Percentiles rank a stretch among this genome's conserved stretches.
These are phyloP conservation scores for Gnomoniopsis smithogilvyi DNA, from an alignment of 2,329 filamentous ascomycete genomes.

Conservation along the genomic window DNA sequence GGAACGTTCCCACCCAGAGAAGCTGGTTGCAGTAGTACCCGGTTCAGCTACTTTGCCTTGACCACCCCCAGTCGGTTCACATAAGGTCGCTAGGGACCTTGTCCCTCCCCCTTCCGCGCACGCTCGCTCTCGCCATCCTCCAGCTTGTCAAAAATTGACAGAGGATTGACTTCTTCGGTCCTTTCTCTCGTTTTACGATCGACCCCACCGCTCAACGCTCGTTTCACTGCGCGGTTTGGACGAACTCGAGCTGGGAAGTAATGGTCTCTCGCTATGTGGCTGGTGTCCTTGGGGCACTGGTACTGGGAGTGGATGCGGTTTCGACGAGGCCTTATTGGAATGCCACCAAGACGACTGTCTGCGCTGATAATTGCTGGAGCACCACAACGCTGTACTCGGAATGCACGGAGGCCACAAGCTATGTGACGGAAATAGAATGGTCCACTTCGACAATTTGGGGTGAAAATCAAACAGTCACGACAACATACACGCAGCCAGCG, in stretches of 20 bases:
- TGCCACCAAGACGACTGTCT: conserved; percentile 4
- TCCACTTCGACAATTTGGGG: neutral
- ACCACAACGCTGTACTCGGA: conserved; percentile 2
- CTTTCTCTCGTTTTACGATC: conserved; percentile 7
- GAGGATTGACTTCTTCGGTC: conserved; percentile 11
- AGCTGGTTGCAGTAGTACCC: conserved; percentile 4
- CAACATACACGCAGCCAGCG: neutral
- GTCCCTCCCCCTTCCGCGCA: neutral
- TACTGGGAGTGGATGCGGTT: conserved; percentile 4
- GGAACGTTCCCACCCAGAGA: conserved; percentile 5
- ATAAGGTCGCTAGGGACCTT: conserved; percentile 12
- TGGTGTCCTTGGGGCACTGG: conserved; percentile 10
- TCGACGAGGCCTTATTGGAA: conserved; percentile 6
- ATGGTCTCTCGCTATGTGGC: conserved; percentile 16
- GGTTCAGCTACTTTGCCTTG: conserved; percentile 3
- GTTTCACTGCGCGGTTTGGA: conserved; percentile 2
- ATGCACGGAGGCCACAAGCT: neutral
- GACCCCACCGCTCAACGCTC: conserved; percentile 9
- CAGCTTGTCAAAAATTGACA: conserved; percentile 8
- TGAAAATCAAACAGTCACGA: neutral
- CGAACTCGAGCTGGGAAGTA: conserved; percentile 3
- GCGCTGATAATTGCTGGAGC: conserved; percentile 14
- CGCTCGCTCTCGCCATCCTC: conserved; percentile 5
- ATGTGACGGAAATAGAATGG: neutral
- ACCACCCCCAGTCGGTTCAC: conserved; percentile 7